Evolutionary conservation across 495 filamentous ascomycete genomes (phyloP).

Genomic region (Penicillium angulare): DNA sequence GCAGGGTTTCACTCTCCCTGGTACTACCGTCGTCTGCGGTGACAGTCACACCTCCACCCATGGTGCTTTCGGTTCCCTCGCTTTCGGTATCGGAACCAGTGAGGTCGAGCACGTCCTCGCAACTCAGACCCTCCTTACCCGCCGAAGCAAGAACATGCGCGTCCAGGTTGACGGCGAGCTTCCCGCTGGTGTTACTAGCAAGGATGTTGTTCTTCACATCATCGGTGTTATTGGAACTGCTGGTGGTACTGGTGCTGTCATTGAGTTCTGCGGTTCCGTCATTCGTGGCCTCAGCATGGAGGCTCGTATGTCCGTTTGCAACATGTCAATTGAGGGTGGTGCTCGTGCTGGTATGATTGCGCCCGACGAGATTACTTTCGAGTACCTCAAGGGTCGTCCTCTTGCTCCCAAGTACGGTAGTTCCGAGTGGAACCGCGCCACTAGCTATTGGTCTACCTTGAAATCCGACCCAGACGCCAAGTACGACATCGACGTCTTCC

Average conservation of each 20-base stretch:
- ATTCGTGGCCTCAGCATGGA: constrained; percentile 92
- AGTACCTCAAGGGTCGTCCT: constrained; percentile 88
- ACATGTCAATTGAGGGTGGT: constrained; percentile 99
- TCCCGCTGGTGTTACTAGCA: constrained; percentile 88
- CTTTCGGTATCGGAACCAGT: constrained; percentile 96
- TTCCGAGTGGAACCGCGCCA: constrained; percentile 85
- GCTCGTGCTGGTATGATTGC: constrained; percentile 96
- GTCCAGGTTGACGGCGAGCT: constrained; percentile 92
- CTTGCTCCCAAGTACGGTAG: constrained; percentile 81
- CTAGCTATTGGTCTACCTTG: constrained; percentile 84
- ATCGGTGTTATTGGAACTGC: constrained; percentile 96
- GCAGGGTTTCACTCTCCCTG: constrained; percentile 97
- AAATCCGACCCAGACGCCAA: constrained; percentile 80
- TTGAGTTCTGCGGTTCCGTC: constrained; percentile 94
- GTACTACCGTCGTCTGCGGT: constrained; percentile 95
- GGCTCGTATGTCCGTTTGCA: constrained; percentile 98
- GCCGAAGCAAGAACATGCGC: constrained; percentile 97
- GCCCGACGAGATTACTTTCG: constrained; percentile 89
- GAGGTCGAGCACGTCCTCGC: constrained; percentile 98
- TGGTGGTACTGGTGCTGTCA: constrained; percentile 90
- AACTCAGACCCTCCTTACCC: constrained; percentile 91
- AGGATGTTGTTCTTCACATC: constrained; percentile 91
- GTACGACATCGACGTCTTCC: constrained; percentile 82
- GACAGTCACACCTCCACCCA: constrained; percentile 98
- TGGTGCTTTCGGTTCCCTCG: constrained; percentile 92